Base-by-base conservation (phyloP, 2,329 filamentous ascomycete species). In the Cytospora chrysosperma region DNA sequence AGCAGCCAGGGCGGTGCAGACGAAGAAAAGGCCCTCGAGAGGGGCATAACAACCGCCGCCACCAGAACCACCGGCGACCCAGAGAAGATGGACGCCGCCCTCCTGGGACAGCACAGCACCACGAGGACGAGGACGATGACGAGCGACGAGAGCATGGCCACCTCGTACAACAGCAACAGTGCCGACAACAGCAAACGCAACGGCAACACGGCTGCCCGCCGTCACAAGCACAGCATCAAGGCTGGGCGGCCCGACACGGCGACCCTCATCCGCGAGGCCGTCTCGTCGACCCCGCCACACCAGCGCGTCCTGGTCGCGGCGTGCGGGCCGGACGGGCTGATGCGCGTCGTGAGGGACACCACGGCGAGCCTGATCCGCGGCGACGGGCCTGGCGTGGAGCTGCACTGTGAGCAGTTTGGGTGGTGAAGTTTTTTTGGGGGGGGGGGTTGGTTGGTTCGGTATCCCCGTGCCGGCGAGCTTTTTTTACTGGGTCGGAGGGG, bases 341-440 rank as follows among this genome's bases (percentile, higher is more conserved):
- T 82, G 73, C 72, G 73, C 54, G 71, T 73, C 3, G 79, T 81
- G n/a, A 75, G 81, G 52, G 74, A 78, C 30, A 76, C 78, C 0
- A 76, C 78, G 10, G 80, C 81, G 3, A 72, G 71, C 32, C 75
- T 75, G 67, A 82, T 84, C 40, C 72, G 70, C 1, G 71, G 74
- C 1, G 73, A 75, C 27, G 81, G 81, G 4, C 79, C 81, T 1
- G 78, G 76, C 30, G 75, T 84, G n/a, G 80, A 82, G 69, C 72
- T 83, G 54, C 80, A 83, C 68, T 80, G 77, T 65, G 81, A 83
- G 69, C 75, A 81, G 68, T 82, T 82, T 65, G 77, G 77, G 2
- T 81, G 79, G 79, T 80, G 56, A 70, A n/a, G n/a, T n/a, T n/a
- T n/a, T n/a, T n/a, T n/a, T n/a, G n/a, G n/a, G n/a, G n/a, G n/a